These are phyloP conservation scores for Exophiala viscosa DNA, from an alignment of 2,329 filamentous ascomycete genomes.

Conservation along the genomic window DNA sequence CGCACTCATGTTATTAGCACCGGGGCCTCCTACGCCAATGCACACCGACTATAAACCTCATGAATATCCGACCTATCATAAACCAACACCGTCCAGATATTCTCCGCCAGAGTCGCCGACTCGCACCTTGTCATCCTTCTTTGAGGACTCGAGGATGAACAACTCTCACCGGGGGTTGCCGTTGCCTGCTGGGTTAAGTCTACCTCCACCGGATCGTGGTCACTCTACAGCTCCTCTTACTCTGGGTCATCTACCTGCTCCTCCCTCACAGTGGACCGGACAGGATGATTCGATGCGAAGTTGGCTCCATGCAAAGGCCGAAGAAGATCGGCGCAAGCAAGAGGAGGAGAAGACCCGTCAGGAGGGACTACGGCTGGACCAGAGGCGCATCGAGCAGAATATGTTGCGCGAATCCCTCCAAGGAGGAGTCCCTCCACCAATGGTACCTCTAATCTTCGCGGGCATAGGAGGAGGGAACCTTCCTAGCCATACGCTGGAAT, in stretches of 20 bases:
- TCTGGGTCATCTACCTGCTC: slow-evolving; percentile 57
- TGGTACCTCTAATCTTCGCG: slow-evolving; percentile 72
- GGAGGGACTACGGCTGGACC: slow-evolving; percentile 66
- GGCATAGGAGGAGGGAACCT: slow-evolving; percentile 64
- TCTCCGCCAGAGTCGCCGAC: slow-evolving; percentile 36
- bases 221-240: slow-evolving; percentile 32
- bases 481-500: slow-evolving; percentile 61
- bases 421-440: slow-evolving; percentile 67
- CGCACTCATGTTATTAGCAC: slow-evolving; percentile 49
- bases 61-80: slow-evolving; percentile 46
- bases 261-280: slow-evolving; percentile 63
- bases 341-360: slow-evolving; percentile 66
- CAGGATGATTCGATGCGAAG: slow-evolving; percentile 67
- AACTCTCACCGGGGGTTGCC: slow-evolving; percentile 67
- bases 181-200: slow-evolving; percentile 51
- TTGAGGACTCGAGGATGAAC: slow-evolving; percentile 55
- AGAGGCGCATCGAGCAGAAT: slow-evolving; percentile 67
- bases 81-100: slow-evolving; percentile 38
- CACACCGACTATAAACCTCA: slow-evolving; percentile 48
- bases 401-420: slow-evolving; percentile 67
- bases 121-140: slow-evolving; percentile 32
- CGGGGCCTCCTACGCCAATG: slow-evolving; percentile 42
- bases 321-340: slow-evolving; percentile 69
- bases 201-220: slow-evolving; percentile 27
- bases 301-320: slow-evolving; percentile 67